Evolutionary conservation across 805 yeast genomes (phyloP).

Genomic region (Metschnikowia anglica): DNA sequence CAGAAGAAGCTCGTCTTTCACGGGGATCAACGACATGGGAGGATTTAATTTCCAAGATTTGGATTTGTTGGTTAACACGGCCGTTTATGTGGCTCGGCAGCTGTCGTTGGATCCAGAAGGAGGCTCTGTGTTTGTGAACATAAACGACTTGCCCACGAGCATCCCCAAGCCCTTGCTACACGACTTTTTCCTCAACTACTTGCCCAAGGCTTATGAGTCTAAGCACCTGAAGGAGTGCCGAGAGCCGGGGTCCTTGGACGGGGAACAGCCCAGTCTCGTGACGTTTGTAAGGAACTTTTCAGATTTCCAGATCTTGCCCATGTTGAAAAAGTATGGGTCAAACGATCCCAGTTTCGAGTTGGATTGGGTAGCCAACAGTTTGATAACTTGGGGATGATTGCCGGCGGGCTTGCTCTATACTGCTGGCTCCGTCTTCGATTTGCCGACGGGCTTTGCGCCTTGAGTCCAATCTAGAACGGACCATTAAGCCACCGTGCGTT

Average conservation of each 20-base stretch:
- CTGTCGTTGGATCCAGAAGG: constrained; percentile 12
- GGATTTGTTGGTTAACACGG: constrained; percentile 33
- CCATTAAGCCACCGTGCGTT: no score
- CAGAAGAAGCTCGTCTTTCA: constrained; percentile 37
- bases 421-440: no score
- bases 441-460: no score
- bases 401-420: no score
- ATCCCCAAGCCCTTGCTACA: constrained; percentile 37
- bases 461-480: no score
- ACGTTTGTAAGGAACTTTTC: constrained; percentile 18
- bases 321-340: constrained; percentile 35
- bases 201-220: constrained; percentile 22
- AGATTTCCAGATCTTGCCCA: constrained; percentile 29
- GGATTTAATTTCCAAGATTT: constrained; percentile 42
- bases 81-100: constrained; percentile 29
- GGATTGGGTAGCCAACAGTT: constrained; percentile 39
- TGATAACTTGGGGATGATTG: constrained; percentile 19
- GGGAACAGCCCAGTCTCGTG: neutral
- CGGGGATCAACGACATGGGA: constrained; percentile 40
- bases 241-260: neutral
- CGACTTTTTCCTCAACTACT: constrained; percentile 37
- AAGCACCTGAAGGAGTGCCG: neutral
- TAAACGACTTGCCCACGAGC: constrained; percentile 34
- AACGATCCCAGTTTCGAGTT: constrained; percentile 29
- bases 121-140: constrained; percentile 24